Base-by-base conservation (phyloP, 305 asterid species). In the Fraxinus xanthoxyloides region DNA sequence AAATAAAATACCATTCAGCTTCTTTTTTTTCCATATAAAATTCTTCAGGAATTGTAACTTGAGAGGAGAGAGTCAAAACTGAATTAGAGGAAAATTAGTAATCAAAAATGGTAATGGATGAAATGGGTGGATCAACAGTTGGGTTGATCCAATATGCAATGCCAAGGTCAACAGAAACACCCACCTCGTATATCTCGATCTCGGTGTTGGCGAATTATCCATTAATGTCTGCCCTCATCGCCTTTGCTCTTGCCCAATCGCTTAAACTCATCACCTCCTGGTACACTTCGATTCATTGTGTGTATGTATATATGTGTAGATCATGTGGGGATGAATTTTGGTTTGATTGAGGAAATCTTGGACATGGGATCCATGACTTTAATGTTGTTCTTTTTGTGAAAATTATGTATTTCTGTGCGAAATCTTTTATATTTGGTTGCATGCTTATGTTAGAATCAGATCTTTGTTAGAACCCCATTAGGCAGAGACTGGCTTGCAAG, bases 191-290 rank as follows among this genome's bases (percentile, higher is more conserved):
- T 74, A 13, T 83, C 7, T 76, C 87, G 9, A 32, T 77, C 35
- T 83, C 90, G 24, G 13, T 87, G 38, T 67, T 88, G 3, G 54
- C 87, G 17, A 91, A 90, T 82, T 87, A 85, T 86, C 95, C 93
- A 4, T 86, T 90, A 43, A 77, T 87, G 24, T 88, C 92, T 35
- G 91, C 93, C 79, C 79, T 90, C 76, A 54, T 91, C 31, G 91
- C 92, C 61, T 90, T 91, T 78, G 86, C 87, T 48, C 74, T 90
- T 70, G 92, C 93, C 74, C 95, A 91, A 87, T 83, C 87, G 19
- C 24, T 81, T 26, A 91, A 90, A 85, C 15, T 89, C 88, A 36
- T 88, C 85, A 77, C 91, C 75, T 78, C 91, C 46, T 84, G 93
- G 93, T 91, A 87, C 35, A 17, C 48, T 30, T 15, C 24, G 48